Evolutionary conservation across 2,329 filamentous ascomycete genomes (phyloP), one percentile per base, ranked within the genome.

Genomic region (Ascochyta koolunga): DNA sequence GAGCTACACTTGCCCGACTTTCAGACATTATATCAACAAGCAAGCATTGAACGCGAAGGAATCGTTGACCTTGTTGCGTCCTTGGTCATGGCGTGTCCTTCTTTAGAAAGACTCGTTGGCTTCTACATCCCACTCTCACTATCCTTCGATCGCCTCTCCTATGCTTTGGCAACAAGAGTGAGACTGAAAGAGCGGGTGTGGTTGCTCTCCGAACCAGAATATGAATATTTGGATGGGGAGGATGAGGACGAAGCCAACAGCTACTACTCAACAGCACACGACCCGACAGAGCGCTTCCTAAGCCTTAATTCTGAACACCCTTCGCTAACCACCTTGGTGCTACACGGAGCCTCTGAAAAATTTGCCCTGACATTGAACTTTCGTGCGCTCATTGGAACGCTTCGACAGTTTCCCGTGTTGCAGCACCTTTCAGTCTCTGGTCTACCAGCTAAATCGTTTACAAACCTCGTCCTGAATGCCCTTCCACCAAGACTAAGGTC

Each of bases 31-130:
- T 73, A 76, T 36, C 61, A 73, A n/a, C 62, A 70, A 38, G 68
- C 68, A 13, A 65, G 68, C 42, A 77, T 76, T 24, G 77, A 78
- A 53, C 76, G 76, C 64, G 76, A 81, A 62, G 79, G 81, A 42
- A 80, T 83, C 46, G 72, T 80, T 37, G 79, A 83, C 52, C 54
- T 81, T 16, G 69, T 85, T 16, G 81, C 82, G 5, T 84, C 83
- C 1, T 73, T 86, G 32, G 80, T 86, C 27, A 83, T 84, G 79
- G 78, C 79, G 2, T 86, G 83, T 61, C 82, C 83, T 7, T 83
- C 82, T 54, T 68, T 86, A 19, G 82, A 86, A 67, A 77, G 78
- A 22, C 68, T 86, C 7, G 66, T 79, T 27, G 84, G 83, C 5
- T 80, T 85, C 50, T 77, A 79, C 42, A 71, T 81, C n/a, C 76